Evolutionary conservation across 306 rosid species (phyloP).

Genomic region (Ammopiptanthus mongolicus): DNA sequence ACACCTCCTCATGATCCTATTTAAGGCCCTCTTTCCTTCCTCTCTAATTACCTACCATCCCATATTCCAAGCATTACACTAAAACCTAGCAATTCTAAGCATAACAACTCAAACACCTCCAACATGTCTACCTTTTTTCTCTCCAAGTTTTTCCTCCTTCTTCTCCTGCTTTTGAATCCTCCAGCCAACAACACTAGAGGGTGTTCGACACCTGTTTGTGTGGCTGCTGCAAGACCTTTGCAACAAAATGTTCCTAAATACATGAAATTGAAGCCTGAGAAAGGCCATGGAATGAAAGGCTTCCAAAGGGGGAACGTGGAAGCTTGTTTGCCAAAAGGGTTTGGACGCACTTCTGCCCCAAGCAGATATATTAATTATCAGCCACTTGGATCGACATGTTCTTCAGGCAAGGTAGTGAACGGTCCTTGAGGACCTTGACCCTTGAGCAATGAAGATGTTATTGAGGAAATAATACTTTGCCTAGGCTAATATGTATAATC

Average conservation of each 20-base stretch:
- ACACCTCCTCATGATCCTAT: slow-evolving; percentile 47
- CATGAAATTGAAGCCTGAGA: slow-evolving; percentile 30
- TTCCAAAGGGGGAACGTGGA: slow-evolving; percentile 26
- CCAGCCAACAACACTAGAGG: not conserved
- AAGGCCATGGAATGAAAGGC: slow-evolving; percentile 1
- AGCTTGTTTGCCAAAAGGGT: slow-evolving; percentile 62
- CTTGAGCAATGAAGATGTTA: slow-evolving; percentile 3
- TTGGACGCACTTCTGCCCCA: slow-evolving; percentile 50
- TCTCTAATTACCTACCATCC: not conserved
- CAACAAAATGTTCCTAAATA: slow-evolving; percentile 22
- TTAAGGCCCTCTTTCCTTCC: slow-evolving; percentile 33
- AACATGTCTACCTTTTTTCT: slow-evolving; percentile 22
- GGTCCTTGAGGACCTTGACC: slow-evolving; percentile 30
- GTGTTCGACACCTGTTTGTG: not conserved
- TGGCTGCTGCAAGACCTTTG: slow-evolving; percentile 33
- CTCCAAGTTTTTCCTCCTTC: slow-evolving; percentile 14
- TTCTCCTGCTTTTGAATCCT: slow-evolving; percentile 31
- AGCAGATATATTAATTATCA: slow-evolving; percentile 52
- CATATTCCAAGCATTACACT: not conserved
- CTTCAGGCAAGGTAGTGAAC: slow-evolving; percentile 24
- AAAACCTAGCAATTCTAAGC: not conserved
- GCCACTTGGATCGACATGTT: slow-evolving; percentile 49
- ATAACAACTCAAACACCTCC: not conserved
- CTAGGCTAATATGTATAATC: not conserved
- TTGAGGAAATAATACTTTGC: not conserved